Conservation (phyloP, 2,329 filamentous ascomycete genomes). For the Alternaria panax region DNA sequence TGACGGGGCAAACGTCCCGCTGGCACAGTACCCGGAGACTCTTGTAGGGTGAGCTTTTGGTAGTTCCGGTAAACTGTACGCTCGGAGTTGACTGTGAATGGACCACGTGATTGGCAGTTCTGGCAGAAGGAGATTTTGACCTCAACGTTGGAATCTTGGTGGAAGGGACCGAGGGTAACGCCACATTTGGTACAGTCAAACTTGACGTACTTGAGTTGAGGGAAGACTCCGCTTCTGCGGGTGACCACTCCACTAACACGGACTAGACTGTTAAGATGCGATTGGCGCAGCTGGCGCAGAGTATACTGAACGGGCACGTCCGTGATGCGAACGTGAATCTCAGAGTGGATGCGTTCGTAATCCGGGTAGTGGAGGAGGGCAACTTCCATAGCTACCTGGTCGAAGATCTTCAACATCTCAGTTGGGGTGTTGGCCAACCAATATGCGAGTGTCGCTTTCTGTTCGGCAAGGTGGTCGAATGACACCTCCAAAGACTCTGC, state of each 20-base stretch:
- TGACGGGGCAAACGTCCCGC: conserved; percentile 92
- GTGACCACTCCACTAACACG: conserved; percentile 96
- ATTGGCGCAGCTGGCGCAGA: conserved; percentile 90
- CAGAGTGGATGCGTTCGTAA: conserved; percentile 95
- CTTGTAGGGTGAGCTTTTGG: conserved; percentile 95
- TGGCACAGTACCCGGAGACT: conserved; percentile 95
- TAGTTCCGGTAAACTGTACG: conserved; percentile 99
- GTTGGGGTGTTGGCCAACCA: conserved; percentile 94
- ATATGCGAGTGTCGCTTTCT: conserved; percentile 92
- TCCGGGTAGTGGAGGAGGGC: conserved; percentile 96
- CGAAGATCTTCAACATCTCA: conserved; percentile 96
- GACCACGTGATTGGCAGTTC: conserved; percentile 92
- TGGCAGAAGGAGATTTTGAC: conserved; percentile 97
- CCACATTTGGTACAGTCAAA: conserved; percentile 96
- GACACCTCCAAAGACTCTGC: conserved; percentile 96
- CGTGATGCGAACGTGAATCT: conserved; percentile 96
- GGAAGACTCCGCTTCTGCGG: conserved; percentile 91
- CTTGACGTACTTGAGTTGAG: conserved; percentile 97
- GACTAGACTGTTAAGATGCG: conserved; percentile 93
- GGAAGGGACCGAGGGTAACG: conserved; percentile 90
- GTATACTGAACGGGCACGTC: conserved; percentile 96
- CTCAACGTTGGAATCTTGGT: conserved; percentile 95
- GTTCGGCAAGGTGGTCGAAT: conserved; percentile 87
- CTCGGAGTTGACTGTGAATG: conserved; percentile 94
- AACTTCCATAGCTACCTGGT: conserved; percentile 95